Percentiles rank a stretch among this genome's conserved stretches.
phyloP scores from a whole-genome alignment of 2,329 filamentous ascomycete genomes.

The Kalmusia sp. region DNA sequence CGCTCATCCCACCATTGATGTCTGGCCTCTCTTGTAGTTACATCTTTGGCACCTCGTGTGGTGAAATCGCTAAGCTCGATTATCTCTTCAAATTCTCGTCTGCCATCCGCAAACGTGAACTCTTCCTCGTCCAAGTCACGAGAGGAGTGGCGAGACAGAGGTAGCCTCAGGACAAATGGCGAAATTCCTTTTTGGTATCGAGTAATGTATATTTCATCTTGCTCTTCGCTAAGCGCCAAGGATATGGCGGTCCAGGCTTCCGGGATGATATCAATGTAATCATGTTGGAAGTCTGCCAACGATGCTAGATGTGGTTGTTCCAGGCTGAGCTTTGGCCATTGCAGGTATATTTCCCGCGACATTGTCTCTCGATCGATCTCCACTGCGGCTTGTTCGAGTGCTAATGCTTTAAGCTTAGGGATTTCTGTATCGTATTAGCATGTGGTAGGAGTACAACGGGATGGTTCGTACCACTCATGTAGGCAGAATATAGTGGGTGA shows the following conservation, averaged over 20 bases:
- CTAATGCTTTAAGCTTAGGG: slow-evolving; percentile 72
- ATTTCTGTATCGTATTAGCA: slow-evolving; percentile 60
- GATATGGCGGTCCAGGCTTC: slow-evolving; percentile 84
- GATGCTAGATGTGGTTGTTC: slow-evolving; percentile 47
- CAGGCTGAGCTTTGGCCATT: slow-evolving; percentile 49
- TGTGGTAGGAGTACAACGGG: neutral
- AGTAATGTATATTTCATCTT: slow-evolving; percentile 87
- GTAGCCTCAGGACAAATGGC: slow-evolving; percentile 87
- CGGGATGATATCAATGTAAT: slow-evolving; percentile 88
- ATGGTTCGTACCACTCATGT: slow-evolving; percentile 40
- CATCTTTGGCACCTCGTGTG: slow-evolving; percentile 76
- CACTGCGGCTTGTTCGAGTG: slow-evolving; percentile 67
- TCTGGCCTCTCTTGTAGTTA: slow-evolving; percentile 76
- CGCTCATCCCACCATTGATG: slow-evolving; percentile 90
- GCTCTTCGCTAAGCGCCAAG: slow-evolving; percentile 80
- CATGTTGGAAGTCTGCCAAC: slow-evolving; percentile 68
- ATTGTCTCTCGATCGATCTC: slow-evolving; percentile 55
- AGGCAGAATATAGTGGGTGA: slow-evolving; percentile 49
- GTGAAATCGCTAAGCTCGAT: slow-evolving; percentile 82
- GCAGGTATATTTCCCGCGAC: slow-evolving; percentile 43
- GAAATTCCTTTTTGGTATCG: slow-evolving; percentile 76
- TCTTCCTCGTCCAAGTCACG: slow-evolving; percentile 80
- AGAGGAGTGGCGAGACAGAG: slow-evolving; percentile 80
- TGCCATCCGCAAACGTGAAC: slow-evolving; percentile 84
- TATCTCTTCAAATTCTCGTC: slow-evolving; percentile 80